Percentiles rank a stretch among this genome's conserved stretches.
Conservation (phyloP, 305 asterid genomes). For the Salvia sclarea region DNA sequence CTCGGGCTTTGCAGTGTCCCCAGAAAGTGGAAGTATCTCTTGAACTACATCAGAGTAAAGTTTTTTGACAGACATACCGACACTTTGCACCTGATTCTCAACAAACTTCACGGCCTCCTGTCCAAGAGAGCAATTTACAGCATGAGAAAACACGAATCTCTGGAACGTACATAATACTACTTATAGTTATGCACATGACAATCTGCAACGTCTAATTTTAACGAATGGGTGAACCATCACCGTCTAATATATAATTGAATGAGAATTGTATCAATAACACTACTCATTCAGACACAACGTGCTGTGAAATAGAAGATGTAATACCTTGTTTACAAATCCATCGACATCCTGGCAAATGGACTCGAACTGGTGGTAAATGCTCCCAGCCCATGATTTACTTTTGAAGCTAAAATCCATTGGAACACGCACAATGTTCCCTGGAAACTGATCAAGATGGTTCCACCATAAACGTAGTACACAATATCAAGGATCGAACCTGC, state of each 20-base stretch:
- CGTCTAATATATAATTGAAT: too few species aligned
- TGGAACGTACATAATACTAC: neutral
- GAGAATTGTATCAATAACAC: neutral
- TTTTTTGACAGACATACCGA: constrained; percentile 52
- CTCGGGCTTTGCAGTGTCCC: constrained; percentile 25
- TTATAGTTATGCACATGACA: neutral
- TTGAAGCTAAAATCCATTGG: constrained; percentile 33
- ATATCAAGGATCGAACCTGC: constrained; percentile 30
- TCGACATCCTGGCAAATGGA: constrained; percentile 46
- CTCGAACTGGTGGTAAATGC: constrained; percentile 44
- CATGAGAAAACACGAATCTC: constrained; percentile 1
- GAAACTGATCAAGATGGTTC: constrained; percentile 23
- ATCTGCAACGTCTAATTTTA: neutral
- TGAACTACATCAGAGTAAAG: constrained; percentile 55
- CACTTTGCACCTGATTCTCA: constrained; percentile 60
- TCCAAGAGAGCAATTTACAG: constrained; percentile 24
- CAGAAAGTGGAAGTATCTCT: constrained; percentile 46
- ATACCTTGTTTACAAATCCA: constrained; percentile 44
- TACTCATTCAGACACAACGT: constrained; percentile 10
- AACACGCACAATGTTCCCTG: constrained; percentile 9
- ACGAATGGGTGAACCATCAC: neutral
- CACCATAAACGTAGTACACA: constrained; percentile 19
- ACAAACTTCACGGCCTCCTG: constrained; percentile 59
- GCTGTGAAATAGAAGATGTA: neutral
- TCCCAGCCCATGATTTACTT: constrained; percentile 41